Conservation (phyloP, 768 basidiomycete genomes). For the Astraeus odoratus region DNA sequence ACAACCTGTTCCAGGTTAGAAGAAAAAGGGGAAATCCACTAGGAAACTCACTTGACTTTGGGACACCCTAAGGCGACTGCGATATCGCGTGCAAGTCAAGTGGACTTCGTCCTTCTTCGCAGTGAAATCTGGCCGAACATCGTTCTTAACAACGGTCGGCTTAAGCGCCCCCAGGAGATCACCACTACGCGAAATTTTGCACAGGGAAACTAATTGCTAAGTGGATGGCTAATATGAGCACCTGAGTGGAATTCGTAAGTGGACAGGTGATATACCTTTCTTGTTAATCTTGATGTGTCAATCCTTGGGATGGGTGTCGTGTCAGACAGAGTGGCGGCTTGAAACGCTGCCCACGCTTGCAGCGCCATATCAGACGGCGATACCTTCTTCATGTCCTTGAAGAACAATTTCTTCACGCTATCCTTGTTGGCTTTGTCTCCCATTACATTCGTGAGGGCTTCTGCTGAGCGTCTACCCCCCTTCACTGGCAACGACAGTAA, state of each 20-base stretch:
- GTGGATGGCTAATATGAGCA: background rate
- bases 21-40: background rate
- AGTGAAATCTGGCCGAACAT: conserved; percentile 26
- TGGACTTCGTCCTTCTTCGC: conserved; percentile 25
- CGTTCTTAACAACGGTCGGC: conserved; percentile 38
- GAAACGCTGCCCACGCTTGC: conserved; percentile 41
- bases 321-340: conserved; percentile 22
- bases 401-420: conserved; percentile 26
- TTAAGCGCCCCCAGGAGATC: conserved; percentile 46
- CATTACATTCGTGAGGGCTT: conserved; percentile 30
- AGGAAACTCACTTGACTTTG: conserved; percentile 30
- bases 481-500: conserved; percentile 27
- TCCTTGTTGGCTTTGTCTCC: conserved; percentile 29
- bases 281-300: conserved; percentile 20
- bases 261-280: conserved; percentile 26
- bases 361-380: conserved; percentile 24
- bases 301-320: conserved; percentile 18
- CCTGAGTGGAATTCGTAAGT: background rate
- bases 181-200: conserved; percentile 39
- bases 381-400: conserved; percentile 15
- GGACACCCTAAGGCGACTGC: conserved; percentile 35
- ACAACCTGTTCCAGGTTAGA: conserved; percentile 9
- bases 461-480: conserved; percentile 24
- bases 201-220: conserved; percentile 39
- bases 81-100: conserved; percentile 36